phyloP scores from a whole-genome alignment of 1,284 basidiomycete species.

The Papiliotrema nemorosa region DNA sequence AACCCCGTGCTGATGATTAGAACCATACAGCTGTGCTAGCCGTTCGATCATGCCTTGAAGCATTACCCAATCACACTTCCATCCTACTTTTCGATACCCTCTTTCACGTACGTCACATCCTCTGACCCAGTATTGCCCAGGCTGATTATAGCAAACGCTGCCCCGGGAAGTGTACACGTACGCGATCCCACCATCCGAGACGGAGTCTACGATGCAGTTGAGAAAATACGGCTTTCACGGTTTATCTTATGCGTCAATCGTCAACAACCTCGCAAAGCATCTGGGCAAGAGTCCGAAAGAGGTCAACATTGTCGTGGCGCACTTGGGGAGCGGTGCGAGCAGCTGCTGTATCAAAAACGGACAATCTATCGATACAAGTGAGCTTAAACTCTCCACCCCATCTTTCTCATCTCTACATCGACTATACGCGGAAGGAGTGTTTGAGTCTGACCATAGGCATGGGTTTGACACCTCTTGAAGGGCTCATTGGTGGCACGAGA shows the following conservation, averaged over 20 bases:
- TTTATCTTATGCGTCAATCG: constrained; percentile 47
- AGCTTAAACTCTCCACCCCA: constrained; percentile 10
- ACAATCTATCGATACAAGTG: constrained; percentile 65
- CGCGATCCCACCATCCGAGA: constrained; percentile 62
- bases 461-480: constrained; percentile 49
- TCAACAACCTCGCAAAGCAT: constrained; percentile 51
- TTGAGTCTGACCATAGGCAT: too few relatives aligned
- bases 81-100: constrained; percentile 69
- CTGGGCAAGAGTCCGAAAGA: constrained; percentile 56
- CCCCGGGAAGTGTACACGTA: constrained; percentile 71
- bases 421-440: neutral
- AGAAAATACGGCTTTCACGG: constrained; percentile 89
- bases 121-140: neutral
- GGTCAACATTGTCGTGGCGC: constrained; percentile 69
- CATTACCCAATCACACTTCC: constrained; percentile 57
- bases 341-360: constrained; percentile 62
- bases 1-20: constrained; percentile 20
- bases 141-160: constrained; percentile 54
- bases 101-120: constrained; percentile 58
- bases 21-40: constrained; percentile 55
- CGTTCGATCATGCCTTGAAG: constrained; percentile 57
- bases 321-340: constrained; percentile 82
- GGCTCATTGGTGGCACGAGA: constrained; percentile 81
- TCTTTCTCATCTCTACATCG: neutral
- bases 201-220: constrained; percentile 59